These are phyloP conservation scores for Glycine soja DNA, from an alignment of 306 rosid genomes.

Conservation along the genomic window DNA sequence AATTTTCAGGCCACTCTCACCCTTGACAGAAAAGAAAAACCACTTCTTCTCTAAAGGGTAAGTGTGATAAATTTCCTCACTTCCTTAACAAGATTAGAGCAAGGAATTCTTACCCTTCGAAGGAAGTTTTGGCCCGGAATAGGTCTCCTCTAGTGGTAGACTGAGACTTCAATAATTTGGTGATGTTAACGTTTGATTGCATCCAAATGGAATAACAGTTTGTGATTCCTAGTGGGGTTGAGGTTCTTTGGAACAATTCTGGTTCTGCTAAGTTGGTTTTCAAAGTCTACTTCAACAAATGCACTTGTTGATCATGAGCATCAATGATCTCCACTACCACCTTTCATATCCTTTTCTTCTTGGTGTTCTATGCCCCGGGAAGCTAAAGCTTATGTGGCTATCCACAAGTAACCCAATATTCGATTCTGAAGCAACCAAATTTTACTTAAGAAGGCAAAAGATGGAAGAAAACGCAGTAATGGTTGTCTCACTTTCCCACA, in stretches of 20 bases:
- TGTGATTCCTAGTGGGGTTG: slow-evolving; percentile 69
- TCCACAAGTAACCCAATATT: slow-evolving; percentile 66
- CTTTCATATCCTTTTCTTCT: slow-evolving; percentile 65
- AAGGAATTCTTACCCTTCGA: slow-evolving; percentile 72
- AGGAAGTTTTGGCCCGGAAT: slow-evolving; percentile 55
- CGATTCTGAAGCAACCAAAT: slow-evolving; percentile 71
- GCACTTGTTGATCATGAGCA: slow-evolving; percentile 75
- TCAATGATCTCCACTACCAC: slow-evolving; percentile 65
- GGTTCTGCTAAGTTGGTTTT: slow-evolving; percentile 63
- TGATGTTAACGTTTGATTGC: slow-evolving; percentile 54
- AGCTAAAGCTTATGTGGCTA: slow-evolving; percentile 54
- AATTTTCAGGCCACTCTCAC: too few relatives aligned
- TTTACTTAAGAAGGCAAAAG: slow-evolving; percentile 53
- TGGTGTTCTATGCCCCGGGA: slow-evolving; percentile 44
- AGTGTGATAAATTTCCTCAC: slow-evolving; percentile 69
- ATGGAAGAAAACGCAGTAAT: slow-evolving; percentile 36
- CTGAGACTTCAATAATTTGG: slow-evolving; percentile 52
- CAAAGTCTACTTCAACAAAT: slow-evolving; percentile 72
- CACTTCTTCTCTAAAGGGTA: slow-evolving; percentile 58
- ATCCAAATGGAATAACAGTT: slow-evolving; percentile 56
- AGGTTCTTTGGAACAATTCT: slow-evolving; percentile 71
- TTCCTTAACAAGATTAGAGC: slow-evolving; percentile 68
- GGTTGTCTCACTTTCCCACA: slow-evolving; percentile 48
- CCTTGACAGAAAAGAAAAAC: slow-evolving; percentile 54
- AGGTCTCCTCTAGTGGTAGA: slow-evolving; percentile 14